Base-by-base conservation (phyloP, 2,329 filamentous ascomycete genomes). In the Fusarium avenaceum region DNA sequence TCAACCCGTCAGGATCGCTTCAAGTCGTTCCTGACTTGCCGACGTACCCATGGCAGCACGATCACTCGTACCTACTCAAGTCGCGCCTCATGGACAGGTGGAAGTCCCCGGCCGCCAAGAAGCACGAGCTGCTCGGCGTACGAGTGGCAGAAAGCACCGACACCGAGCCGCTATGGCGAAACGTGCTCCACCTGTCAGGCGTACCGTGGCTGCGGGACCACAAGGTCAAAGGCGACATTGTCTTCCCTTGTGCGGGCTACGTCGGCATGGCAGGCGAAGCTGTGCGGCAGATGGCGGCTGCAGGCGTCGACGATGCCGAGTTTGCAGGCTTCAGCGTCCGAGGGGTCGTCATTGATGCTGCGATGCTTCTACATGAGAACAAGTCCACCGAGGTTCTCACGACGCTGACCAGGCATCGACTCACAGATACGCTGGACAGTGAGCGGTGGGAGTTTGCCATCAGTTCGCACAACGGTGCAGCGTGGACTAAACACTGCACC, bases 161-260 rank as follows among this genome's bases (percentile, higher is more conserved):
- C 2, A 45, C 55, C 1, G 67, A 72, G 17, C 69, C 73, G 1
- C 14, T 22, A 9, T 77, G 68, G 68, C 55, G 74, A 0, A 75
- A 76, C 17, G 5, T 73, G 4, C 48, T 76, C 6, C 56, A 53
- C 19, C 5, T 76, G 0, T 59, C 67, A 4, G 54, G 72, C 24
- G 50, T 56, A 1, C 76, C 85, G n/a, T 84, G 83, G 55, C 75
- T 82, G 3, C 74, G 80, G 22, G 81, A 83, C 62, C 83, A 84
- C 73, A 65, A 72, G n/a, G 80, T 83, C 75, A 77, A 79, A 45
- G 80, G 76, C 57, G 76, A 82, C 26, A 76, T 79, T 42, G 76
- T 84, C 56, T 82, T 81, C 53, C 79, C 82, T 48, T 77, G 75
- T 42, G 76, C 77, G 1, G 81, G 80, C 30, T 75, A 77, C 35